phyloP scores from a whole-genome alignment of 306 rosid species.

The Glycine tomentella region DNA sequence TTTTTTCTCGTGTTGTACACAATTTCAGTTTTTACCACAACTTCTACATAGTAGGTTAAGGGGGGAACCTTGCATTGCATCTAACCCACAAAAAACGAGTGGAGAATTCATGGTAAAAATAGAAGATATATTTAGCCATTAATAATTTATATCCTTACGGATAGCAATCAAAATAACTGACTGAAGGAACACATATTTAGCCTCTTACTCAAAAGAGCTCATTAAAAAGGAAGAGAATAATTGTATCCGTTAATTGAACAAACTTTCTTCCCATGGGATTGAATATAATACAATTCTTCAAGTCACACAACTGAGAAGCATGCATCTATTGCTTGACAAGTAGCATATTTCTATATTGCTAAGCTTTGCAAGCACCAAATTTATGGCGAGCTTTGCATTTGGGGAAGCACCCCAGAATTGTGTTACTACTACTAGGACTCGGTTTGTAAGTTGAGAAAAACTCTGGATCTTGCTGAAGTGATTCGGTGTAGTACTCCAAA shows the following conservation, averaged over 20 bases:
- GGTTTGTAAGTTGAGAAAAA: slow-evolving; percentile 72
- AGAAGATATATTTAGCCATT: neutral
- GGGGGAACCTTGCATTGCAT: neutral
- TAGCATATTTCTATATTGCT: slow-evolving; percentile 13
- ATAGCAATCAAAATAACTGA: slow-evolving; percentile 3
- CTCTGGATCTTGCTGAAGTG: slow-evolving; percentile 66
- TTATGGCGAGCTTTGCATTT: slow-evolving; percentile 54
- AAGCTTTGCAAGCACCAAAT: slow-evolving; percentile 51
- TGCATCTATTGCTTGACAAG: slow-evolving; percentile 4
- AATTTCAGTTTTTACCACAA: neutral
- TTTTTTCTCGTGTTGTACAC: neutral
- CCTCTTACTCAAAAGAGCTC: neutral
- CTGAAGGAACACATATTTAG: slow-evolving; percentile 1
- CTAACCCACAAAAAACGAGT: neutral
- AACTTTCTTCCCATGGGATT: slow-evolving; percentile 23
- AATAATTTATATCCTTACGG: neutral
- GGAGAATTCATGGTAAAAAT: neutral
- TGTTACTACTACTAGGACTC: slow-evolving; percentile 29
- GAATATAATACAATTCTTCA: slow-evolving; percentile 35
- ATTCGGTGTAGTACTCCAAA: slow-evolving; percentile 64
- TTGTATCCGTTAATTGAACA: slow-evolving; percentile 35
- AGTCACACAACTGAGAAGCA: slow-evolving; percentile 6
- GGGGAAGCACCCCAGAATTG: slow-evolving; percentile 61
- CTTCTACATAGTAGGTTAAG: neutral
- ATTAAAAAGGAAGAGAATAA: slow-evolving; percentile 9